Percentiles rank a stretch among this genome's conserved stretches.
These are phyloP conservation scores for Eimeria necatrix DNA, from an alignment of 169 alveolate genomes.

Conservation along the genomic window DNA sequence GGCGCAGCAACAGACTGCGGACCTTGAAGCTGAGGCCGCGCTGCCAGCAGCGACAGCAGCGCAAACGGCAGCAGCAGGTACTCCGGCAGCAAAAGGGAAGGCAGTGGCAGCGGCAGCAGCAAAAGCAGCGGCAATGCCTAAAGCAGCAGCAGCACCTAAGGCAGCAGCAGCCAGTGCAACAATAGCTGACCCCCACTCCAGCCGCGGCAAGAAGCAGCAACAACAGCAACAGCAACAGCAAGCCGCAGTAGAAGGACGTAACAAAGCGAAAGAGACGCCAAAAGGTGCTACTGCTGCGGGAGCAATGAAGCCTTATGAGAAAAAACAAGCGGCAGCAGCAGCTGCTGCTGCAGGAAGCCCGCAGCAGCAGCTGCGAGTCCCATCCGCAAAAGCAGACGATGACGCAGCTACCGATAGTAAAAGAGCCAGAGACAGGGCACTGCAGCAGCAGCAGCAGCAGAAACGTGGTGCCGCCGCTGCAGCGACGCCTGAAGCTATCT, in stretches of 20 bases:
- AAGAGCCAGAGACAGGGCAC: not conserved
- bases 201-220: conserved; percentile 51
- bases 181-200: not conserved
- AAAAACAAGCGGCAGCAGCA: conserved; percentile 35
- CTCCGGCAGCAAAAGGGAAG: conserved; percentile 11
- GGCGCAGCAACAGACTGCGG: not conserved
- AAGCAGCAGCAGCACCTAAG: not conserved
- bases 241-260: conserved; percentile 2
- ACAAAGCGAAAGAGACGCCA: conserved; percentile 28
- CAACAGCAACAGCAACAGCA: conserved; percentile 40
- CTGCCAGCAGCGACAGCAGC: not conserved
- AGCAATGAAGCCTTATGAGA: conserved; percentile 17
- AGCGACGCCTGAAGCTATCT: not conserved
- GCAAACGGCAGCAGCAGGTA: not conserved
- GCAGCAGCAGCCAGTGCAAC: not conserved
- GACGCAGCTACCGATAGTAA: conserved; percentile 11
- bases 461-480: conserved; percentile 40
- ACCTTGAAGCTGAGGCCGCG: not conserved
- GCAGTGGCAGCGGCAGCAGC: not conserved
- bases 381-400: conserved; percentile 8
- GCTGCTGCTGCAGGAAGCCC: not conserved
- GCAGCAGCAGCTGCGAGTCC: conserved; percentile 24
- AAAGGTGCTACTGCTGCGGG: not conserved
- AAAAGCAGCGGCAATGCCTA: conserved; percentile 9
- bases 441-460: conserved; percentile 55